Percentiles rank a stretch among this genome's conserved stretches.
phyloP scores from a whole-genome alignment of 495 filamentous ascomycete genomes.

The Aspergillus biplanus region DNA sequence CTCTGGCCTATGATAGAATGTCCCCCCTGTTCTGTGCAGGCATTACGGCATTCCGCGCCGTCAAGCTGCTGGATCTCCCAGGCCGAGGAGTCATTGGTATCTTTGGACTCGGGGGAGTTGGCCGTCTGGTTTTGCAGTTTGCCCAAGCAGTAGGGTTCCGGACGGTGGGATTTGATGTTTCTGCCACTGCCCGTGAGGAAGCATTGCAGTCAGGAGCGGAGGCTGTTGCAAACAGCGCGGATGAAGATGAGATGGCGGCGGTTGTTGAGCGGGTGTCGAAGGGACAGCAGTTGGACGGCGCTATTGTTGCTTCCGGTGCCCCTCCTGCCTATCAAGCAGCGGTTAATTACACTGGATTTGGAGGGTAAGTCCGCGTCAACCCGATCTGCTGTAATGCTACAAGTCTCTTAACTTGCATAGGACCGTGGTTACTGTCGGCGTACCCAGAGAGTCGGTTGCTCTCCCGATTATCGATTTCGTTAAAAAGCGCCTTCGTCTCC shows the following conservation, averaged over 20 bases:
- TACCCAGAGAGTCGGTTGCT: no score
- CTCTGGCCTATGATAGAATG: not conserved
- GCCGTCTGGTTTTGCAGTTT: not conserved
- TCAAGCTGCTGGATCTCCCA: not conserved
- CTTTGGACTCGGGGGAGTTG: not conserved
- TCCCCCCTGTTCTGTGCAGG: conserved; percentile 1
- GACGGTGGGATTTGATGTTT: not conserved
- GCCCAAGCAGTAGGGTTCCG: not conserved
- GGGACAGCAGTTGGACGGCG: no score
- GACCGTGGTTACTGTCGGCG: no score
- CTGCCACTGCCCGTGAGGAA: not conserved
- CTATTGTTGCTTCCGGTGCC: no score
- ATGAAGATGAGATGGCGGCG: not conserved
- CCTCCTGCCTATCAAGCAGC: no score
- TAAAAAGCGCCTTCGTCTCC: no score
- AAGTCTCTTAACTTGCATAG: no score
- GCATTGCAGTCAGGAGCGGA: not conserved
- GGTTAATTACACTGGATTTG: no score
- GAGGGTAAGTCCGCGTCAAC: no score
- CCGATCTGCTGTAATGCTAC: no score
- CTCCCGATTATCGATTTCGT: no score
- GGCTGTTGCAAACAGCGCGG: not conserved
- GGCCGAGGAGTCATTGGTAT: not conserved
- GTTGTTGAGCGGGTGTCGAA: not conserved
- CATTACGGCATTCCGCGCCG: conserved; percentile 1